Conservation (phyloP, 345 rosid species). For the Carallia pectinifolia region DNA sequence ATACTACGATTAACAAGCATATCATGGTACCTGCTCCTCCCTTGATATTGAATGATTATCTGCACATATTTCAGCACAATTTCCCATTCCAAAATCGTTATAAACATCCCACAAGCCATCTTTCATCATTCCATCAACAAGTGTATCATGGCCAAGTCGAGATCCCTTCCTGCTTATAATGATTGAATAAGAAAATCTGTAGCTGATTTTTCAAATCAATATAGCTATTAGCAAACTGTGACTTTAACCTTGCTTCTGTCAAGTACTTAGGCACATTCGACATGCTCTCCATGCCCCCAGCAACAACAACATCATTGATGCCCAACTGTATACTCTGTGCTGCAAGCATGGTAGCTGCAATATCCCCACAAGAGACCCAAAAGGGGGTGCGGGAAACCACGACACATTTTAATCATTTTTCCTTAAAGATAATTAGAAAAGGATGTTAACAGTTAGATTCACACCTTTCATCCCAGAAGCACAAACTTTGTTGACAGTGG, state of each 20-base stretch:
- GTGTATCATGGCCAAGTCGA: conserved; percentile 86
- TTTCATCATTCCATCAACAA: conserved; percentile 94
- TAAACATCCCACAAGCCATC: conserved; percentile 99
- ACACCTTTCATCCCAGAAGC: conserved; percentile 99
- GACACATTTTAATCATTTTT: neutral
- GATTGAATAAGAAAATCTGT: conserved; percentile 21
- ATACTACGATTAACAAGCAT: neutral
- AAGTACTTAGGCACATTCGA: conserved; percentile 90
- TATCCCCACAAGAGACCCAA: neutral
- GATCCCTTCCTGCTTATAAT: conserved; percentile 81
- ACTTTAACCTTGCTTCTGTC: conserved; percentile 79
- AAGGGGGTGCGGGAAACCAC: neutral
- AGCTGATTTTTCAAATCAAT: neutral
- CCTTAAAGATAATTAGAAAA: conserved; percentile 1
- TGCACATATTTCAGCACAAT: conserved; percentile 90
- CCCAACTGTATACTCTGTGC: conserved; percentile 94
- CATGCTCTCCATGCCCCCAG: conserved; percentile 99
- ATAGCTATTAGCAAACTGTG: conserved; percentile 2
- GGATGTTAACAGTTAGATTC: conserved; percentile 1
- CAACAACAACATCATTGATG: conserved; percentile 84
- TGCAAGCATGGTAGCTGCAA: conserved; percentile 90
- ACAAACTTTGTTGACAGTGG: conserved; percentile 95
- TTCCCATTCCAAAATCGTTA: conserved; percentile 91
- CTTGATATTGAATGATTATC: conserved; percentile 68
- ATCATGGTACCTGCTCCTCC: conserved; percentile 70